Evolutionary conservation across 805 yeast species (phyloP), one percentile per base, ranked within the genome.

Genomic region (Kuraishia ogatae): DNA sequence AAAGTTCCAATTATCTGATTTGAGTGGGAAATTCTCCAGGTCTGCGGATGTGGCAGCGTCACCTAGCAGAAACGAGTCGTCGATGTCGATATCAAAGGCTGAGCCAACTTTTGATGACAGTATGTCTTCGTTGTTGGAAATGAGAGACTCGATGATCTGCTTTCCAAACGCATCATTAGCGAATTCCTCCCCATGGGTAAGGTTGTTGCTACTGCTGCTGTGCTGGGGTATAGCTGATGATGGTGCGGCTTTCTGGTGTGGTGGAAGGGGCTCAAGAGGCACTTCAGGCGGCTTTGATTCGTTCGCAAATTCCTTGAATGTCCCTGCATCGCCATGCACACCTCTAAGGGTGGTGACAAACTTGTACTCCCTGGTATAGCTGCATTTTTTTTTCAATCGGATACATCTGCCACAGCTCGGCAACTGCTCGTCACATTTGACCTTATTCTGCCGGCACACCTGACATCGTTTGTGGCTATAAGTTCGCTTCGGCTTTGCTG

Each of bases 401-500:
- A 63, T 56, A 54, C 78, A 74, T 51, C 73, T 69, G 60, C 73
- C 67, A 53, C 78, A 73, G 19, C 63, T 58, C 0, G 72, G 72
- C 10, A 61, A 55, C 0, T 57, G 55, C 48, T 70, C 72, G 50
- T 68, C 72, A 57, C 72, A 69, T 61, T 70, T 74, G 55, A 74
- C 64, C 56, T 73, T 73, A n/a, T 76, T 62, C 50, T 71, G 59
- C 58, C 73, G 73, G 61, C 78, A 74, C 51, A 69, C 72, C 24
- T 65, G 59, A 57, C 78, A 74, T 10, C 78, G 77, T 55, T 72
- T 69, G 56, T 75, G 61, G 51, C 73, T 67, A 61, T 74, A 74
- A 53, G 67, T 64, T 20, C 53, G 43, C 43, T 35, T 35, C 13
- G 43, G 43, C 43, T 35, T 35, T 35, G 43, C n/a, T 4, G 43